Evolutionary conservation across 1,139 yeast species (phyloP).

Genomic region (Lodderomyces parapsilosis): DNA sequence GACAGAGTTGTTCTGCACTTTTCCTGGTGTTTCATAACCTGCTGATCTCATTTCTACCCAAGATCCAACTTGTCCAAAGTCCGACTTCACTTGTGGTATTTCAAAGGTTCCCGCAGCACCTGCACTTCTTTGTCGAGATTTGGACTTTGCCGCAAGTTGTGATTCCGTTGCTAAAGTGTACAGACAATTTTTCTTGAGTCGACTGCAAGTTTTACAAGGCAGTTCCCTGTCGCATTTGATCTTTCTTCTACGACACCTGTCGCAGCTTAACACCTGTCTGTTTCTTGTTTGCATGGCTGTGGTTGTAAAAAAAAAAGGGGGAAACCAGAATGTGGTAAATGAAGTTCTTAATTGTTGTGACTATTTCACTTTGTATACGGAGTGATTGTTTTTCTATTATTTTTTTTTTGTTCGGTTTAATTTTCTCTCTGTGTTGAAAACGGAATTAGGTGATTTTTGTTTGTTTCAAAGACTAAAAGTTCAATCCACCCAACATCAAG

Average conservation of each 20-base stretch:
- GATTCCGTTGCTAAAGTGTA: constrained; percentile 11
- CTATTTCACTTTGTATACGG: too few species aligned
- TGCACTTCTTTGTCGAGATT: not conserved
- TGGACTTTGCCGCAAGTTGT: constrained; percentile 5
- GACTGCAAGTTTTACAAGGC: constrained; percentile 35
- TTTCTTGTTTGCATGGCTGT: constrained; percentile 13
- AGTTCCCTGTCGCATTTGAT: constrained; percentile 32
- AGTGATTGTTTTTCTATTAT: too few species aligned
- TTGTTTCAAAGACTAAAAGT: too few species aligned
- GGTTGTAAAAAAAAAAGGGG: not conserved
- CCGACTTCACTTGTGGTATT: not conserved
- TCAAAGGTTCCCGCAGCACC: constrained; percentile 4
- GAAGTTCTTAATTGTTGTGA: too few species aligned
- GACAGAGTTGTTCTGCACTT: not conserved
- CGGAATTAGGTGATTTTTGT: too few species aligned
- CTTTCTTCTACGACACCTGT: constrained; percentile 30
- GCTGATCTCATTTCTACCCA: not conserved
- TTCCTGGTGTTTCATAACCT: not conserved
- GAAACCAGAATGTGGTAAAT: not conserved
- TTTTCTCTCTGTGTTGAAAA: too few species aligned
- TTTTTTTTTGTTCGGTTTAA: too few species aligned
- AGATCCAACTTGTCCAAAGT: not conserved
- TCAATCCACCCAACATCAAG: too few species aligned
- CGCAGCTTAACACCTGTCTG: constrained; percentile 24
- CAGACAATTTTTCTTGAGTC: constrained; percentile 17